phyloP scores from a whole-genome alignment of 306 rosid species.

The Phaseolus lunatus region DNA sequence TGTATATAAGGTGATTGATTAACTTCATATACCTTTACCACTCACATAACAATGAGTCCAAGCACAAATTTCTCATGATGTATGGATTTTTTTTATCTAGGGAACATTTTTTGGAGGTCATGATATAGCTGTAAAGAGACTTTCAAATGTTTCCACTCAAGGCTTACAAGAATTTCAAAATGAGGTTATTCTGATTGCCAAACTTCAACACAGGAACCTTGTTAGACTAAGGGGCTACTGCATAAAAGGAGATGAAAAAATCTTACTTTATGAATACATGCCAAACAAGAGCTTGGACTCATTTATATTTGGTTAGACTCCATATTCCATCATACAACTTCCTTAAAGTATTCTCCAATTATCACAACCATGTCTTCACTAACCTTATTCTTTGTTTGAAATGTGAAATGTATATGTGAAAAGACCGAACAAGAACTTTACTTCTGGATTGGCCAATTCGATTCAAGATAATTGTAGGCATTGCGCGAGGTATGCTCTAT shows the following conservation, averaged over 20 bases:
- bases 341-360: background rate
- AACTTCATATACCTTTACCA: background rate
- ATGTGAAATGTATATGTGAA: slow-evolving; percentile 3
- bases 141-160: slow-evolving; percentile 56
- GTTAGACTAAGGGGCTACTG: slow-evolving; percentile 60
- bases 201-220: slow-evolving; percentile 61
- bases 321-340: background rate
- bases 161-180: slow-evolving; percentile 61
- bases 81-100: slow-evolving; percentile 3
- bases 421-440: slow-evolving; percentile 41
- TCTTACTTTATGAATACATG: slow-evolving; percentile 62
- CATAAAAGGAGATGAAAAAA: slow-evolving; percentile 51
- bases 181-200: slow-evolving; percentile 57
- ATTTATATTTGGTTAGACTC: slow-evolving; percentile 55
- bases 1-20: slow-evolving; percentile 57
- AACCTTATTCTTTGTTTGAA: background rate
- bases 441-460: slow-evolving; percentile 52
- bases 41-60: background rate
- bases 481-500: slow-evolving; percentile 46
- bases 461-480: slow-evolving; percentile 52
- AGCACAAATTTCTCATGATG: background rate
- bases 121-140: slow-evolving; percentile 58
- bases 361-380: background rate
- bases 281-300: slow-evolving; percentile 61
- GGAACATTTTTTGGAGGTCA: slow-evolving; percentile 48